Conservation (phyloP, 2,329 filamentous ascomycete genomes). For the Xylaria sp. region DNA sequence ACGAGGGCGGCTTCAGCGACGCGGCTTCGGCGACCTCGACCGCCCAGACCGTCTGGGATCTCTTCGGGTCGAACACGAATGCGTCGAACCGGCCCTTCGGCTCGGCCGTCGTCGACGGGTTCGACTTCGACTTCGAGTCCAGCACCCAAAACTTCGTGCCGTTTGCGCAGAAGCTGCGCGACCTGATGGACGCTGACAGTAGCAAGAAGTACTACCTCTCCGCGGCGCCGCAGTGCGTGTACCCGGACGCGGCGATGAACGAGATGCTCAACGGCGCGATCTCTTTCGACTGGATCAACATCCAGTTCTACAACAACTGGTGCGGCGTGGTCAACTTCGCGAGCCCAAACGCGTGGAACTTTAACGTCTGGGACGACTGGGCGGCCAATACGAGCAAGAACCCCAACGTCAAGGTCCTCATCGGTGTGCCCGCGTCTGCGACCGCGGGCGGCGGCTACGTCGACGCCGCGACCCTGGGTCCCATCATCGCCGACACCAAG, state of each 20-base stretch:
- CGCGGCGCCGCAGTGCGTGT: slow-evolving; percentile 71
- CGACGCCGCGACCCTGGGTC: slow-evolving; percentile 50
- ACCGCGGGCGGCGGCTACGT: slow-evolving; percentile 64
- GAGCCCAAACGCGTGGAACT: slow-evolving; percentile 62
- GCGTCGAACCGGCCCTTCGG: slow-evolving; percentile 69
- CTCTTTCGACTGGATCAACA: slow-evolving; percentile 63
- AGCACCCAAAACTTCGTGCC: slow-evolving; percentile 62
- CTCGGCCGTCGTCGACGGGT: slow-evolving; percentile 69
- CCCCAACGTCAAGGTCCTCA: slow-evolving; percentile 62
- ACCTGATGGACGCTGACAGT: slow-evolving; percentile 57
- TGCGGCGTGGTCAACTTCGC: slow-evolving; percentile 62
- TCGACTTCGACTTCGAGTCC: slow-evolving; percentile 78
- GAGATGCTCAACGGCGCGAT: slow-evolving; percentile 61
- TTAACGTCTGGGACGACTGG: slow-evolving; percentile 69
- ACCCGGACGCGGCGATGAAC: slow-evolving; percentile 65
- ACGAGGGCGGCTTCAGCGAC: slow-evolving; percentile 69
- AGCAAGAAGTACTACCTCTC: slow-evolving; percentile 64
- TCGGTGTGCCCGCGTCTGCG: slow-evolving; percentile 64
- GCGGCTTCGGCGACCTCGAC: slow-evolving; percentile 56
- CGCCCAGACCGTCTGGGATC: slow-evolving; percentile 70
- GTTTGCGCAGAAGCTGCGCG: slow-evolving; percentile 64
- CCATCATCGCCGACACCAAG: slow-evolving; percentile 60
- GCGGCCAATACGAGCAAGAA: slow-evolving; percentile 63
- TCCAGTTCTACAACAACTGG: slow-evolving; percentile 74
- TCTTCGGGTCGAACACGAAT: slow-evolving; percentile 66